Conservation (phyloP, 805 yeast species). For the Candida endomychidarum region DNA sequence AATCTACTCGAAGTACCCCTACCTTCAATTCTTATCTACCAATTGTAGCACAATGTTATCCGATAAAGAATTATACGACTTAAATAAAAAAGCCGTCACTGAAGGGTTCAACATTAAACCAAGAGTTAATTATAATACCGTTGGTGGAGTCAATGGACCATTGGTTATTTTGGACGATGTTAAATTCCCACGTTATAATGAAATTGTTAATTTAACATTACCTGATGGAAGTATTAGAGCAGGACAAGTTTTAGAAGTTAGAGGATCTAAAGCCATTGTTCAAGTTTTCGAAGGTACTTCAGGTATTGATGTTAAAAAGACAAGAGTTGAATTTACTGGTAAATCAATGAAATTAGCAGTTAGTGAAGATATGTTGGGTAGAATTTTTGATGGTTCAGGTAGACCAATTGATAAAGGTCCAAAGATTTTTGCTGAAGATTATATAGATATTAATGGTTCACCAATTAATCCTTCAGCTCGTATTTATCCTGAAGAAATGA, state of each 20-base stretch:
- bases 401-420: conserved; percentile 99
- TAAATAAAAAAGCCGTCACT: conserved; percentile 89
- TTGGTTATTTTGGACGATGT: conserved; percentile 66
- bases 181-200: conserved; percentile 73
- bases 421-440: conserved; percentile 96
- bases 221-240: conserved; percentile 95
- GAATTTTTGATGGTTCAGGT: conserved; percentile 99
- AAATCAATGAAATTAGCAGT: conserved; percentile 90
- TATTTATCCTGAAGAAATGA: conserved; percentile 99
- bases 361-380: conserved; percentile 94
- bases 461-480: conserved; percentile 98
- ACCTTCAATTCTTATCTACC: not conserved
- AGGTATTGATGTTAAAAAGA: conserved; percentile 97
- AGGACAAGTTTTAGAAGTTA: conserved; percentile 97
- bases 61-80: conserved; percentile 54
- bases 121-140: conserved; percentile 90
- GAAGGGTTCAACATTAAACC: conserved; percentile 92
- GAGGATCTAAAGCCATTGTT: conserved; percentile 95
- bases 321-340: conserved; percentile 96
- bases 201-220: conserved; percentile 92
- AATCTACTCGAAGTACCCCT: not conserved
- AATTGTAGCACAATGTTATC: conserved; percentile 28
- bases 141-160: conserved; percentile 98
- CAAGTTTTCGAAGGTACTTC: conserved; percentile 99
- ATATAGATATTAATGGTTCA: conserved; percentile 96